Conservation (phyloP, 2,329 filamentous ascomycete genomes). For the Diaporthe amygdali region DNA sequence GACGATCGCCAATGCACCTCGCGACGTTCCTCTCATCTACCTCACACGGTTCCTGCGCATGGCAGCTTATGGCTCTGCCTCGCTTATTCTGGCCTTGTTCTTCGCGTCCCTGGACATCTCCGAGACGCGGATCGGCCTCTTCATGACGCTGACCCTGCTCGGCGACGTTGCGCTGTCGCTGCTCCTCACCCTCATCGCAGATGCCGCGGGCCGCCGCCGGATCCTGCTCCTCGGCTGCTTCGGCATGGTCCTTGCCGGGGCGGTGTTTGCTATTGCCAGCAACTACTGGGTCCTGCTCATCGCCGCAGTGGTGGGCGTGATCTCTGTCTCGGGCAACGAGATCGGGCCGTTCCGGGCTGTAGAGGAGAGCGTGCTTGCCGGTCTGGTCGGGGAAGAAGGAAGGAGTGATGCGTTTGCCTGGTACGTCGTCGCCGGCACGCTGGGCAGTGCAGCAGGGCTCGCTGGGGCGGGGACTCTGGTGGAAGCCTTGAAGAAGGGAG, state of each 20-base stretch:
- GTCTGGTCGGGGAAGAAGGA: conserved; percentile 51
- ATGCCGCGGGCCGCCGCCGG: conserved; percentile 58
- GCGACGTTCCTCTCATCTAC: conserved; percentile 63
- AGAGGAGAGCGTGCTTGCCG: conserved; percentile 65
- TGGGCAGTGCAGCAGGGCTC: conserved; percentile 66
- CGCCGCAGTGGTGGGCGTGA: conserved; percentile 65
- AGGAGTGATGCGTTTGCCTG: conserved; percentile 65
- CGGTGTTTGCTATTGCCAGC: conserved; percentile 56
- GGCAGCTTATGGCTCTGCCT: conserved; percentile 66
- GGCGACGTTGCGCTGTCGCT: conserved; percentile 67
- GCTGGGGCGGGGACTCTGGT: conserved; percentile 65
- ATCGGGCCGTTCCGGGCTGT: conserved; percentile 68
- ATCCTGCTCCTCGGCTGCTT: conserved; percentile 59
- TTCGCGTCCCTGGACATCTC: conserved; percentile 55
- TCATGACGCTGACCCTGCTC: conserved; percentile 68
- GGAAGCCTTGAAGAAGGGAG: conserved; percentile 49
- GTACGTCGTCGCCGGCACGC: conserved; percentile 63
- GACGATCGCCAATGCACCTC: conserved; percentile 45
- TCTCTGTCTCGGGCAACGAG: conserved; percentile 66
- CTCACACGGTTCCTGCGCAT: conserved; percentile 65
- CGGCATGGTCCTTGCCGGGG: conserved; percentile 61
- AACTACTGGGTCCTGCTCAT: conserved; percentile 64
- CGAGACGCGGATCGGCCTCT: conserved; percentile 60
- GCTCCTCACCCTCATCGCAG: conserved; percentile 62
- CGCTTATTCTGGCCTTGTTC: conserved; percentile 62